Evolutionary conservation across 192 early-diverging fungal genomes (phyloP).

Genomic region (Coemansia furcata): DNA sequence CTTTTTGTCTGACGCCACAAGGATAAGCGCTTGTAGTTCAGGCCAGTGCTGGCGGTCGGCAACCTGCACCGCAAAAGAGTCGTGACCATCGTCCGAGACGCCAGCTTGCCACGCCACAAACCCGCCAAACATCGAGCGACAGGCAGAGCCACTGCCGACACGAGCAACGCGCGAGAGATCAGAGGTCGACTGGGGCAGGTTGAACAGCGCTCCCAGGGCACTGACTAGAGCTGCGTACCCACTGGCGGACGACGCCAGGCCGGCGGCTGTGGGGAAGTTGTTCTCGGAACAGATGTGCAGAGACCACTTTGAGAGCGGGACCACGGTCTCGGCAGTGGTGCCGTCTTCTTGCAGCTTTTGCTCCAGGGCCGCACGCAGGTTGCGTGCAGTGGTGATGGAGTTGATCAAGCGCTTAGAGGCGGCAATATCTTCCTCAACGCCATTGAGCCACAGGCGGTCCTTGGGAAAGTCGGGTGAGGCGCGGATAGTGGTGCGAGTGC

Average conservation of each 20-base stretch:
- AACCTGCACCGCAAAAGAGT: conserved; percentile 90
- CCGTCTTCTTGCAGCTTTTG: conserved; percentile 22
- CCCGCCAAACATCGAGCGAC: conserved; percentile 95
- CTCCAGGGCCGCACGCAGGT: conserved; percentile 71
- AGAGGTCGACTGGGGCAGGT: conserved; percentile 66
- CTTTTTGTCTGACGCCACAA: conserved; percentile 89
- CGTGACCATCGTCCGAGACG: conserved; percentile 68
- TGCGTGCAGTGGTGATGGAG: conserved; percentile 76
- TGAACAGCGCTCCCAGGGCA: conserved; percentile 71
- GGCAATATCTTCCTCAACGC: conserved; percentile 76
- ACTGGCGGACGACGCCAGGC: conserved; percentile 94
- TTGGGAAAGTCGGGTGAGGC: conserved; percentile 57
- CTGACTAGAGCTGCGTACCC: conserved; percentile 94
- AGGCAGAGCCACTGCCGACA: conserved; percentile 95
- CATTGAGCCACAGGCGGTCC: conserved; percentile 97
- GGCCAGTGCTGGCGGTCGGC: conserved; percentile 92
- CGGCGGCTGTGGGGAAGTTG: conserved; percentile 99
- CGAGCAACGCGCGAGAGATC: conserved; percentile 90
- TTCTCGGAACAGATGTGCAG: conserved; percentile 95
- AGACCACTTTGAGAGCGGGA: conserved; percentile 59
- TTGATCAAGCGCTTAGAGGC: conserved; percentile 82
- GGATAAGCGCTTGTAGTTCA: conserved; percentile 90
- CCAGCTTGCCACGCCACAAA: conserved; percentile 99
- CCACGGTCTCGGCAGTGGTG: conserved; percentile 3
- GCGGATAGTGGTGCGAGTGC: conserved; percentile 90